A percentile compares a stretch with the other conserved stretches of the same genome.
Conservation (phyloP, 495 filamentous ascomycete genomes). For the Trichoderma orchidacearum region DNA sequence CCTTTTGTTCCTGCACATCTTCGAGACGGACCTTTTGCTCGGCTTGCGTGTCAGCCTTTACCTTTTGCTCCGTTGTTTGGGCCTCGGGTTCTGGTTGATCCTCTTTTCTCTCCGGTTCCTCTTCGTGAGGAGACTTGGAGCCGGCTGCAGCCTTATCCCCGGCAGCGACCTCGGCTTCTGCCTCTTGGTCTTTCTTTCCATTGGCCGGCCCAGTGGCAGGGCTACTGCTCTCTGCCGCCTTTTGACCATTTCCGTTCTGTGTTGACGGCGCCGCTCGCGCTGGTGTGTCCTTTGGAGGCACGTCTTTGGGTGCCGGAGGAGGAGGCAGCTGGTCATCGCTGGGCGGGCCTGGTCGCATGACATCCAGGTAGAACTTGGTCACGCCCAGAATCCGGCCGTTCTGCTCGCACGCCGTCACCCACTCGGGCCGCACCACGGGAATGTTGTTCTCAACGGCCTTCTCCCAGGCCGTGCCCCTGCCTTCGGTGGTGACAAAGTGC, state of each 20-base stretch:
- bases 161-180: slow-evolving; percentile 5
- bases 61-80: slow-evolving; percentile 16
- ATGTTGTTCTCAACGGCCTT: slow-evolving; percentile 97
- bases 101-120: slow-evolving; percentile 14
- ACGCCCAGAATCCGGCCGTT: slow-evolving; percentile 91
- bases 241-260: not conserved
- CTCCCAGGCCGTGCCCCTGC: slow-evolving; percentile 80
- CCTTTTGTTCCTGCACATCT: slow-evolving; percentile 36
- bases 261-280: slow-evolving; percentile 8
- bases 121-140: slow-evolving; percentile 8
- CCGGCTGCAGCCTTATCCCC: slow-evolving; percentile 11
- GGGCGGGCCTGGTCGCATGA: slow-evolving; percentile 26
- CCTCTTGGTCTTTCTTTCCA: slow-evolving; percentile 7
- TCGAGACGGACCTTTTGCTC: slow-evolving; percentile 45
- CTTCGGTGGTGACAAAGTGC: slow-evolving; percentile 97
- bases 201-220: slow-evolving; percentile 20
- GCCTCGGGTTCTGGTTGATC: slow-evolving; percentile 17
- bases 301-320: slow-evolving; percentile 6
- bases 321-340: slow-evolving; percentile 12
- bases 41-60: slow-evolving; percentile 18
- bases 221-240: slow-evolving; percentile 9
- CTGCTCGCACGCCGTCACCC: slow-evolving; percentile 87
- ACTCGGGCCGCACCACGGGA: slow-evolving; percentile 93
- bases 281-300: not conserved
- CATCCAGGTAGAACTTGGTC: slow-evolving; percentile 88